Base-by-base conservation (phyloP, 2,329 filamentous ascomycete species). In the Talaromyces sp. region DNA sequence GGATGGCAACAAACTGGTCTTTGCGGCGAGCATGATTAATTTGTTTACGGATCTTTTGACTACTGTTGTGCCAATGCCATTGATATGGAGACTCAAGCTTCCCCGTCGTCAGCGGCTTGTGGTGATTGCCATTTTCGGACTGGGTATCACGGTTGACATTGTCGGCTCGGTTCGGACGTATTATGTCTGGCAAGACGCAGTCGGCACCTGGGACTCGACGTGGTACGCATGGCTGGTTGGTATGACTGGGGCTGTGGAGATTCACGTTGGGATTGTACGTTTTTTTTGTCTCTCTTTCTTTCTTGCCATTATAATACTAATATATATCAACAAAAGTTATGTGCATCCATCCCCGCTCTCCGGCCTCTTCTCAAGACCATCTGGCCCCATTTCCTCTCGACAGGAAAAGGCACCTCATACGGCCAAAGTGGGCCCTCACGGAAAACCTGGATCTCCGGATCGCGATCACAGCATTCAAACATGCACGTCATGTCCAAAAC, bases 11-110 rank as follows among this genome's bases (percentile, higher is more conserved):
- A 65, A 64, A 5, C 68, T 72, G 36, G 67, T 75, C 30, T 73
- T 76, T 55, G 68, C 71, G 4, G 73, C 72, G 5, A 76, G 74
- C 63, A 65, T 74, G 16, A 67, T 75, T 66, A 77, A 77, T 59
- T 73, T 76, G 53, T 68, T 74, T 34, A 76, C 72, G 50, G 76
- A 77, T 55, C 66, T 77, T 34, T 56, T 75, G 7, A 66, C 67
- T n/a, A 74, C 75, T 3, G 61, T 72, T 6, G 59, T 78, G 9
- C 76, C 76, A 1, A 77, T 78, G 71, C 73, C 74, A 6, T 65
- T 77, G 50, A 75, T 78, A 56, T 78, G 74, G 76, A 73, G 70
- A 12, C 65, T 78, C 44, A 72, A 75, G 23, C 66, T 78, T 16
- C 71, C 73, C 9, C 62, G 67, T 36, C 70, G 70, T 7, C 75